A percentile compares a stretch with the other conserved stretches of the same genome.
These are phyloP conservation scores for Scalesia atractyloides DNA, from an alignment of 129 eudicot species.

Conservation along the genomic window DNA sequence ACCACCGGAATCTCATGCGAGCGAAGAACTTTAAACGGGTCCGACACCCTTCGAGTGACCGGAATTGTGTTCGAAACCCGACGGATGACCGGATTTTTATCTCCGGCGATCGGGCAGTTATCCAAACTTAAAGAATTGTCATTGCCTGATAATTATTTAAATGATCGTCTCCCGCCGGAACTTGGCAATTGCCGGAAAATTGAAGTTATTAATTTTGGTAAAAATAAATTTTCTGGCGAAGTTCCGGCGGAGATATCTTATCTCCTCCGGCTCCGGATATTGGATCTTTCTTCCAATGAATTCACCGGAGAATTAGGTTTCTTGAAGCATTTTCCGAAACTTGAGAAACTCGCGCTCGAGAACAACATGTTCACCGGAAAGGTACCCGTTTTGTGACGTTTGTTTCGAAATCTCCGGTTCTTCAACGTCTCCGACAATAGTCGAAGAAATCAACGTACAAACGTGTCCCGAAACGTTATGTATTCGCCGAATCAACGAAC, in stretches of 20 bases:
- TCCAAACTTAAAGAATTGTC: slow-evolving; percentile 70
- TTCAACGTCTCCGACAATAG: slow-evolving; percentile 74
- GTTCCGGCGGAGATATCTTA: slow-evolving; percentile 59
- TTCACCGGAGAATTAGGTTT: slow-evolving; percentile 62
- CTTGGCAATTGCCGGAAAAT: slow-evolving; percentile 55
- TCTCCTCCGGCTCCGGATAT: slow-evolving; percentile 48
- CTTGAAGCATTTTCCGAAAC: slow-evolving; percentile 65
- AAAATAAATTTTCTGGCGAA: slow-evolving; percentile 60
- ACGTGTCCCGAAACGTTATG: slow-evolving; percentile 54
- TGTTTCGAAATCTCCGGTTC: slow-evolving; percentile 68
- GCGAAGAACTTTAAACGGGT: slow-evolving; percentile 25
- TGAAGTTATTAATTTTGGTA: slow-evolving; percentile 53
- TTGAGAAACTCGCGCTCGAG: slow-evolving; percentile 61
- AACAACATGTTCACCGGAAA: slow-evolving; percentile 71
- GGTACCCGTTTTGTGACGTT: slow-evolving; percentile 58
- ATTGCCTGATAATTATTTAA: slow-evolving; percentile 48
- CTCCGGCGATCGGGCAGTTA: slow-evolving; percentile 64
- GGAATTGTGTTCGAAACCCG: slow-evolving; percentile 46
- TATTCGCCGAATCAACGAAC: slow-evolving; percentile 49
- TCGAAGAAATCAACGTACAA: background rate
- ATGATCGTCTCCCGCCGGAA: slow-evolving; percentile 58
- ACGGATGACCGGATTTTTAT: slow-evolving; percentile 52
- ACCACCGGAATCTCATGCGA: slow-evolving; percentile 62
- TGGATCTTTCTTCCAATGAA: slow-evolving; percentile 59
- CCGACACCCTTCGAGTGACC: slow-evolving; percentile 50